Base-by-base conservation (phyloP, 2,329 filamentous ascomycete genomes). In the Claviceps fusiformis region DNA sequence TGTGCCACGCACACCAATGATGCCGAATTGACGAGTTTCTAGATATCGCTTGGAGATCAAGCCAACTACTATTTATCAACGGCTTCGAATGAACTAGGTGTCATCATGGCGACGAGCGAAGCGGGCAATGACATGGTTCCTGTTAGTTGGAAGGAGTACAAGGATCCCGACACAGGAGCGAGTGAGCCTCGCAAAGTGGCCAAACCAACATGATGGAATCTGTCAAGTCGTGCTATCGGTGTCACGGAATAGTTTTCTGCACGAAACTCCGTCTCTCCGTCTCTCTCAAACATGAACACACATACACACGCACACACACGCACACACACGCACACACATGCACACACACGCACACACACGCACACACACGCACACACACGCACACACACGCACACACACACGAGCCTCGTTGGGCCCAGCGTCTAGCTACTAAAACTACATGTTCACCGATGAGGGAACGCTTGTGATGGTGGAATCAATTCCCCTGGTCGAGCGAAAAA, bases 11-110 rank as follows among this genome's bases (percentile, higher is more conserved):
- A 11, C 2, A 37, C 2, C 31, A 17, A 31, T n/a, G n/a, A n/a
- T n/a, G n/a, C n/a, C n/a, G n/a, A 9, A 29, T 29, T 50, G 35
- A 39, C 19, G 13, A 29, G 13, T 29, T 17, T n/a, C 19, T 52
- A 86, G 83, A 93, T 95, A 56, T 93, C 87, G 8, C 72, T 97
- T 15, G 93, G 93, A 43, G 93, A 98, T 67, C 91, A 97, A 72
- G 83, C 87, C 52, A 95, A 89, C 64, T 98, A 97, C 69, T 98
- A 96, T 69, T 78, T 95, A n/a, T 87, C 85, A 31, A 98, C 93
- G 1, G 89, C 90, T 33, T 82, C 82, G 61, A 97, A 98, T 70
- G 87, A 95, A 67, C 76, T 95, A 45, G 93, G 93, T 2, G 92
- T 97, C 56, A 87, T 98, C 44, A 88, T 97, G 83, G 93, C 92